Evolutionary conservation across 352 stramenopile species (phyloP).

Genomic region (Pilasporangium apinafurcum): DNA sequence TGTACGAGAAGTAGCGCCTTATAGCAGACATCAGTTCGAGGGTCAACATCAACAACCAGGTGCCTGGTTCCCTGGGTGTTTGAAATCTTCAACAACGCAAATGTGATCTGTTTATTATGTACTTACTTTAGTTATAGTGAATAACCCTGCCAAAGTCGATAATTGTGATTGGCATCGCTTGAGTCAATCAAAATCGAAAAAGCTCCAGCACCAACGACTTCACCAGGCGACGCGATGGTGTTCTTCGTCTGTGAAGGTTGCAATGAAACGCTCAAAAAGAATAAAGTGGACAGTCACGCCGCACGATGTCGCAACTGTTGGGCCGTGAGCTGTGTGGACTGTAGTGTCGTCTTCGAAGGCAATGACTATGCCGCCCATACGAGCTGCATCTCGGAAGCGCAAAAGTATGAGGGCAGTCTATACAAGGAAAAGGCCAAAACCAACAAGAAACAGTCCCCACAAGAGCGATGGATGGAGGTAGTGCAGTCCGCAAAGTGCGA

Average conservation of each 20-base stretch:
- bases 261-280: constrained; percentile 93
- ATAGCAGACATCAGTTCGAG: too few relatives aligned
- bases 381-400: constrained; percentile 91
- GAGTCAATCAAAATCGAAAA: too few relatives aligned
- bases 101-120: too few relatives aligned
- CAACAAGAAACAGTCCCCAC: constrained; percentile 74
- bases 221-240: constrained; percentile 38
- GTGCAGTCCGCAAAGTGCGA: constrained; percentile 46
- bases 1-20: too few relatives aligned
- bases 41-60: too few relatives aligned
- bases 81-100: too few relatives aligned
- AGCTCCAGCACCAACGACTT: too few relatives aligned
- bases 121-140: too few relatives aligned
- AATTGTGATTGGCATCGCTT: not conserved
- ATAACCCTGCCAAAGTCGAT: too few relatives aligned
- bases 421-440: constrained; percentile 75
- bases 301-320: constrained; percentile 83
- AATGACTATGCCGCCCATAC: constrained; percentile 87
- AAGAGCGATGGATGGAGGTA: constrained; percentile 84
- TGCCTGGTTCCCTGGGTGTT: too few relatives aligned
- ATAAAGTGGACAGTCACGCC: constrained; percentile 88
- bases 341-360: constrained; percentile 86
- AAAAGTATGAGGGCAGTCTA: constrained; percentile 91
- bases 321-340: constrained; percentile 93
- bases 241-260: constrained; percentile 86